Base-by-base conservation (phyloP, 2,329 filamentous ascomycete species). In the Colletotrichum sansevieriae region DNA sequence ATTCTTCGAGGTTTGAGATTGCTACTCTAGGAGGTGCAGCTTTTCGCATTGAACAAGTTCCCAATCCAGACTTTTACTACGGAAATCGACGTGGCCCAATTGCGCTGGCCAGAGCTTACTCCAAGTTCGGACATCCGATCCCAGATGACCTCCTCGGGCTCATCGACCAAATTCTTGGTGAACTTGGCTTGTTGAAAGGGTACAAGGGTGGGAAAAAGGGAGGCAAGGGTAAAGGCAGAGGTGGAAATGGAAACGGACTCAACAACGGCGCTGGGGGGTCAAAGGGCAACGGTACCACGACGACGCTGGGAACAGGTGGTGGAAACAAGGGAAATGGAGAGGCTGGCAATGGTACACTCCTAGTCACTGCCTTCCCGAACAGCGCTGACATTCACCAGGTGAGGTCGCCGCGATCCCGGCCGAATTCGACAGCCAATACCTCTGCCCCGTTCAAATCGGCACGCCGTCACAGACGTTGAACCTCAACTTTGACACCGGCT, bases 391-490 rank as follows among this genome's bases (percentile, higher is more conserved):
- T 7, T n/a, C 15, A 12, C 47, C 41, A 75, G 77, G 79, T 43
- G 81, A 82, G 67, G 80, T 79, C 2, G 65, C 78, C 25, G 80
- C 82, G 18, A 82, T 79, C 18, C 85, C 86, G 0, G 77, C 83
- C 68, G 72, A 78, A n/a, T 78, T 81, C 59, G 86, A 88, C 71
- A 75, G 76, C 22, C 82, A 85, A 71, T 88, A 88, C 69, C 78
- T 88, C 51, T 83, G 83, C 37, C 87, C 89, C 1, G 89, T 92
- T 63, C 85, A 82, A 22, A 82, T 92, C 74, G 90, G 90, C 65
- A 83, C 72, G 2, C 79, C 78, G 39, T 74, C 78, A 10, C 79
- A 82, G 72, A 80, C 76, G 1, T 70, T 82, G 39, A 76, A 80
- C 35, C 73, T 83, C 33, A 76, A 81, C 70, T 80, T 83, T 29